Conservation (phyloP, 495 filamentous ascomycete genomes). For the Massariosphaeria phaeospora region DNA sequence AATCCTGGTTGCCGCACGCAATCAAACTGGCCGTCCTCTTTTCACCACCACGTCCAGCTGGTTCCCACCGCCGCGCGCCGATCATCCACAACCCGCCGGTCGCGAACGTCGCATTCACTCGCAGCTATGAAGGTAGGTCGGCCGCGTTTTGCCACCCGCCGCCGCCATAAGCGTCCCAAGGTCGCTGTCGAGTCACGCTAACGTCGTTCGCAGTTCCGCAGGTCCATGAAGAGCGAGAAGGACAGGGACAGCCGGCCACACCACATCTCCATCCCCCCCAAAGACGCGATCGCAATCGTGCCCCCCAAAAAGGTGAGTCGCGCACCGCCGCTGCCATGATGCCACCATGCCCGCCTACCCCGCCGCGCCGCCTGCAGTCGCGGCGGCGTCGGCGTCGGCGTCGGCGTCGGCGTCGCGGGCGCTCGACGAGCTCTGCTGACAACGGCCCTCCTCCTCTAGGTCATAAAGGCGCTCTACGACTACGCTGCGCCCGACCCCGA, state of each 20-base stretch:
- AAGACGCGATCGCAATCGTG: conserved; percentile 89
- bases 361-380: conserved; percentile 10
- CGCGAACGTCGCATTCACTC: background rate
- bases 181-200: conserved; percentile 24
- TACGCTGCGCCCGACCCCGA: conserved; percentile 59
- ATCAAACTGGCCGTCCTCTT: no score
- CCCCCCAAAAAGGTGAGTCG: conserved; percentile 88
- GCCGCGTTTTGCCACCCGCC: background rate
- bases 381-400: no score
- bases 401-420: conserved; percentile 9
- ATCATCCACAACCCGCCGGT: no score
- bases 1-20: no score
- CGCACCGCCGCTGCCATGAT: background rate
- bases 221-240: conserved; percentile 42
- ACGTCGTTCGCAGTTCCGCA: conserved; percentile 38
- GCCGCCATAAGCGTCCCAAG: no score
- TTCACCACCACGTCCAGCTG: no score
- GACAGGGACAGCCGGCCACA: conserved; percentile 55
- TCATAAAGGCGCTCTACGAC: conserved; percentile 94
- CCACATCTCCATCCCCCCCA: conserved; percentile 83
- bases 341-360: conserved; percentile 11
- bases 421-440: conserved; percentile 32
- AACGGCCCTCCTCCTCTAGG: conserved; percentile 49
- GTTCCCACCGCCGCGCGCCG: no score
- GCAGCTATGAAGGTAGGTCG: conserved; percentile 32